These are phyloP conservation scores for Fistulinella prunicolor DNA, from an alignment of 768 basidiomycete species.

Conservation along the genomic window DNA sequence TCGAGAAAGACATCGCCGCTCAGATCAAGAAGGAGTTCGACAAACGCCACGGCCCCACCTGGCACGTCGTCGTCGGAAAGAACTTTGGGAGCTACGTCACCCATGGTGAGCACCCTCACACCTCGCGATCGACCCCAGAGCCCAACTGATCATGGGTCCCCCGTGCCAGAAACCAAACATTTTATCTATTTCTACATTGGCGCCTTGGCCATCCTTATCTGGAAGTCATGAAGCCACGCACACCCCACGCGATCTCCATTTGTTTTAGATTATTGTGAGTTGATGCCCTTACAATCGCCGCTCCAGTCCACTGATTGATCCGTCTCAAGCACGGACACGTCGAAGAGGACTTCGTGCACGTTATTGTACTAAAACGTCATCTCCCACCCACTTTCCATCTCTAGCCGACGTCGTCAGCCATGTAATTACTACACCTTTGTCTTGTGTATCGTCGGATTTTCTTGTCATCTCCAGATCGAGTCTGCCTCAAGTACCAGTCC, in stretches of 20 bases:
- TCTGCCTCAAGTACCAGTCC: neutral
- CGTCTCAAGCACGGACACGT: conserved; percentile 11
- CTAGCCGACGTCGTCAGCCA: conserved; percentile 12
- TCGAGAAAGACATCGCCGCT: conserved; percentile 98
- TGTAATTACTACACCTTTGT: conserved; percentile 25
- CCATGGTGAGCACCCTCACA: conserved; percentile 60
- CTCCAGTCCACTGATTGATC: neutral
- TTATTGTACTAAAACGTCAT: conserved; percentile 25
- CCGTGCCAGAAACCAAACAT: conserved; percentile 82
- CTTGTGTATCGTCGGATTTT: conserved; percentile 16
- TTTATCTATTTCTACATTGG: conserved; percentile 99
- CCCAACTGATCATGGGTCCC: conserved; percentile 5
- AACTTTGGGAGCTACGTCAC: conserved; percentile 99
- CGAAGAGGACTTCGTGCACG: conserved; percentile 17
- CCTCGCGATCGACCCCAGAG: neutral
- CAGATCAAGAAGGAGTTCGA: conserved; percentile 99
- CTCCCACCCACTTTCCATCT: conserved; percentile 15
- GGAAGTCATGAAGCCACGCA: conserved; percentile 69
- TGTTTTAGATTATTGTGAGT: conserved; percentile 28
- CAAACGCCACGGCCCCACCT: conserved; percentile 86
- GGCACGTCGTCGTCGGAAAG: conserved; percentile 99
- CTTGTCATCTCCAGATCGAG: neutral
- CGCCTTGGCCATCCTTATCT: conserved; percentile 87
- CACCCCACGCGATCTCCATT: conserved; percentile 7
- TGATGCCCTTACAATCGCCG: neutral